Conservation (phyloP, 1,284 basidiomycete species). For the Ceraceosorus guamensis region DNA sequence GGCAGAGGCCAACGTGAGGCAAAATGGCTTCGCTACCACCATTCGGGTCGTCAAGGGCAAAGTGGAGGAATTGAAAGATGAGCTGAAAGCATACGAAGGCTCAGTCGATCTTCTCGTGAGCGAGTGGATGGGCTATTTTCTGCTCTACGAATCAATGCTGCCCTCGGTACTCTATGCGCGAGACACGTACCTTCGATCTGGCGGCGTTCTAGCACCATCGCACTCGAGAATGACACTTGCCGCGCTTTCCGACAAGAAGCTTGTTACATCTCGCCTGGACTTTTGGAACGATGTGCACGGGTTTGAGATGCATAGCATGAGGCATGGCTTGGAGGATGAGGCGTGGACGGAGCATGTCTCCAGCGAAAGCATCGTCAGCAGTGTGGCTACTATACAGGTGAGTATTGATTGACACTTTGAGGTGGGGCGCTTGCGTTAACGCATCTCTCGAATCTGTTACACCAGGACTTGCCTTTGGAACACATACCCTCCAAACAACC, state of each 20-base stretch:
- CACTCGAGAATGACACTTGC: slow-evolving; percentile 79
- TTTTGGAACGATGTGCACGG: slow-evolving; percentile 93
- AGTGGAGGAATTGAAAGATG: slow-evolving; percentile 69
- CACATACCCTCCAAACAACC: slow-evolving; percentile 30
- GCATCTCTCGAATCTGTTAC: background rate
- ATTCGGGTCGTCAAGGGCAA: slow-evolving; percentile 78
- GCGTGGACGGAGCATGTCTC: slow-evolving; percentile 40
- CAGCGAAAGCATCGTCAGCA: slow-evolving; percentile 21
- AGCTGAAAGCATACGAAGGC: slow-evolving; percentile 58
- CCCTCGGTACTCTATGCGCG: slow-evolving; percentile 84
- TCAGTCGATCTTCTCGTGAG: slow-evolving; percentile 88
- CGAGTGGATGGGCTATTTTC: slow-evolving; percentile 54
- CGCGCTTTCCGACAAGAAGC: slow-evolving; percentile 67
- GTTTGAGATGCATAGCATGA: slow-evolving; percentile 42
- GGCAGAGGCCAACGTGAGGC: slow-evolving; percentile 71
- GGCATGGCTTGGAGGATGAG: slow-evolving; percentile 35
- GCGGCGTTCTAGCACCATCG: slow-evolving; percentile 82
- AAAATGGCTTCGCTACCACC: slow-evolving; percentile 67
- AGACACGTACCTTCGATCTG: slow-evolving; percentile 64
- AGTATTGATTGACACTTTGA: background rate
- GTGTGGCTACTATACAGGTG: slow-evolving; percentile 23
- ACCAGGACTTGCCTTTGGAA: slow-evolving; percentile 31
- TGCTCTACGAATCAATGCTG: slow-evolving; percentile 90
- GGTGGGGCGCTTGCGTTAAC: background rate
- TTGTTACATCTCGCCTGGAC: slow-evolving; percentile 69